Evolutionary conservation across 106 monocot genomes (phyloP).

Genomic region (Narthecium ossifragum): DNA sequence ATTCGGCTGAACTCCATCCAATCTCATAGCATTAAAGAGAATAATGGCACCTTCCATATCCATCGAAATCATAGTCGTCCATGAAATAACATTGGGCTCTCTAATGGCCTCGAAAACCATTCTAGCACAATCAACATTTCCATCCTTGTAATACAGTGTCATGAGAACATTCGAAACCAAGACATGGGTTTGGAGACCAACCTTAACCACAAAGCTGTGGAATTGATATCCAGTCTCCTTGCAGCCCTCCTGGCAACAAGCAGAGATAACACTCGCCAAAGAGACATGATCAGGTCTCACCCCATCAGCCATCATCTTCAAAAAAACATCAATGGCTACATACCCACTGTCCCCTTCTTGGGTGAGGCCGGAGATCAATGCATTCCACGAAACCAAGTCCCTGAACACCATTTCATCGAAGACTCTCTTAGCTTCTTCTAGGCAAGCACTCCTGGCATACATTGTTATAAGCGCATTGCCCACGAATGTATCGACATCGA

Average conservation of each 20-base stretch:
- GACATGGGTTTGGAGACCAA: slow-evolving; percentile 31
- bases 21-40: slow-evolving; percentile 58
- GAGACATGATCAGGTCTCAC: slow-evolving; percentile 53
- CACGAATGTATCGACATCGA: slow-evolving; percentile 38
- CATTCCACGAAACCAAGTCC: slow-evolving; percentile 88
- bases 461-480: slow-evolving; percentile 69
- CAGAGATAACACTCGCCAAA: slow-evolving; percentile 45
- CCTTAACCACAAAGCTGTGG: slow-evolving; percentile 27
- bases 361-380: slow-evolving; percentile 57
- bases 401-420: slow-evolving; percentile 65
- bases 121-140: slow-evolving; percentile 9
- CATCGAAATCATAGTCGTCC: slow-evolving; percentile 87
- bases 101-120: slow-evolving; percentile 42
- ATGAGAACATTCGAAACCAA: slow-evolving; percentile 72
- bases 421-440: slow-evolving; percentile 33
- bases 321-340: slow-evolving; percentile 44
- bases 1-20: slow-evolving; percentile 49
- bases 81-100: slow-evolving; percentile 60
- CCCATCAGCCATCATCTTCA: slow-evolving; percentile 34
- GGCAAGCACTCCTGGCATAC: slow-evolving; percentile 29
- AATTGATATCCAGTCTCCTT: slow-evolving; percentile 28
- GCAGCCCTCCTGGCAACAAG: slow-evolving; percentile 35
- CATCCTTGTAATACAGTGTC: slow-evolving; percentile 71
- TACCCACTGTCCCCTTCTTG: slow-evolving; percentile 40
- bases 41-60: slow-evolving; percentile 31